phyloP scores from a whole-genome alignment of 495 filamentous ascomycete genomes.

The Neurospora sp. region DNA sequence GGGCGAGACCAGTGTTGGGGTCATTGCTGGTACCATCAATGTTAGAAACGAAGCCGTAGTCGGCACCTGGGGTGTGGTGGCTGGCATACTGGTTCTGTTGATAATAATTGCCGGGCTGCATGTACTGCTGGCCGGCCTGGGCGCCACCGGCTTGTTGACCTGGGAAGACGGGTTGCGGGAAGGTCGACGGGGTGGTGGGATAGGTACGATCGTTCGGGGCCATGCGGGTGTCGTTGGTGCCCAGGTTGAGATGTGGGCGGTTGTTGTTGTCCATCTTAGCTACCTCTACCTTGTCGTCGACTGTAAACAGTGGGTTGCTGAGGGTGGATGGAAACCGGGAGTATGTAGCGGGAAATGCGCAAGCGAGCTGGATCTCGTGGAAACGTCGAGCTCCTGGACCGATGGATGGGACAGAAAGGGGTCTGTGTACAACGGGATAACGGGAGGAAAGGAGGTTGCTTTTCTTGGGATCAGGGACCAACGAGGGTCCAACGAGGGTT shows the following conservation, averaged over 20 bases:
- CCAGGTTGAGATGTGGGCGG: slow-evolving; percentile 65
- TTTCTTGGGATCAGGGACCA: slow-evolving; percentile 9
- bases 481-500: slow-evolving; percentile 4
- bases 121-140: slow-evolving; percentile 40
- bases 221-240: slow-evolving; percentile 55
- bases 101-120: slow-evolving; percentile 21
- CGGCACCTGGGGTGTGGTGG: slow-evolving; percentile 17
- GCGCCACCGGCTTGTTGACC: slow-evolving; percentile 13
- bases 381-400: not conserved
- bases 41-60: slow-evolving; percentile 40
- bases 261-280: slow-evolving; percentile 44
- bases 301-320: not conserved
- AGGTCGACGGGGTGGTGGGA: slow-evolving; percentile 94
- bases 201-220: slow-evolving; percentile 68
- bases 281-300: not conserved
- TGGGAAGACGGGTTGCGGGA: slow-evolving; percentile 75
- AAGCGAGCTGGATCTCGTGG: not conserved
- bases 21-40: slow-evolving; percentile 48
- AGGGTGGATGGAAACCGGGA: not conserved
- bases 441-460: slow-evolving; percentile 6
- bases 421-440: not conserved
- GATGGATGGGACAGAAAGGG: not conserved
- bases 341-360: not conserved
- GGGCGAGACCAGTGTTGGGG: slow-evolving; percentile 76
- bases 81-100: slow-evolving; percentile 27